These are phyloP conservation scores for Debaryomyces nepalensis DNA, from an alignment of 1,139 yeast genomes.

Conservation along the genomic window DNA sequence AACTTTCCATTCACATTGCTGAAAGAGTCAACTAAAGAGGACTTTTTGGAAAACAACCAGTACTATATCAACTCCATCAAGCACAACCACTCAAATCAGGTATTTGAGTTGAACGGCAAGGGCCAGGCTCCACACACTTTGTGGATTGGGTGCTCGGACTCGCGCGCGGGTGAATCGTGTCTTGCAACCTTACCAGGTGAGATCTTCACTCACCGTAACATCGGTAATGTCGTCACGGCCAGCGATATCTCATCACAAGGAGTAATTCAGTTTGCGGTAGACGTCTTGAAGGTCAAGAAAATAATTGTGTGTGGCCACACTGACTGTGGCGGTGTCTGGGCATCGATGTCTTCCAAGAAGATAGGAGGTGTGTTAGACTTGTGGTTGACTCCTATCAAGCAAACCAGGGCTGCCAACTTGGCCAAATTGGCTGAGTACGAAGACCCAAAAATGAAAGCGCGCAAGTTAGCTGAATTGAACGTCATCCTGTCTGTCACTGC, in stretches of 20 bases:
- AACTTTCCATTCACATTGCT: slow-evolving; percentile 60
- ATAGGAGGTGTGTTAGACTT: slow-evolving; percentile 77
- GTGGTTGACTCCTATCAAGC: slow-evolving; percentile 78
- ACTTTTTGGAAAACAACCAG: slow-evolving; percentile 69
- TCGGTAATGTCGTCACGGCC: slow-evolving; percentile 79
- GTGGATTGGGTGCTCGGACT: slow-evolving; percentile 96
- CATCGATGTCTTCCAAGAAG: slow-evolving; percentile 71
- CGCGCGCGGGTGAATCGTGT: slow-evolving; percentile 83
- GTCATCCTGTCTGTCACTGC: slow-evolving; percentile 64
- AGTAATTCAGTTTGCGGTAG: slow-evolving; percentile 88
- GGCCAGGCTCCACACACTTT: slow-evolving; percentile 94
- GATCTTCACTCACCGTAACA: slow-evolving; percentile 89
- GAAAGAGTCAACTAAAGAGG: slow-evolving; percentile 61
- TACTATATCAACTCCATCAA: slow-evolving; percentile 67
- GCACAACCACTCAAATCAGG: slow-evolving; percentile 58
- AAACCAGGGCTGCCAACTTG: slow-evolving; percentile 65
- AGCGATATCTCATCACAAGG: slow-evolving; percentile 81
- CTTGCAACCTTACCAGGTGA: slow-evolving; percentile 90
- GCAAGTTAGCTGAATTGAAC: slow-evolving; percentile 76
- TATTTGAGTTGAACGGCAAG: slow-evolving; percentile 71
- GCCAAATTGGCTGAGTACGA: slow-evolving; percentile 44
- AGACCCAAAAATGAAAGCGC: slow-evolving; percentile 63
- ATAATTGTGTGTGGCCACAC: slow-evolving; percentile 96
- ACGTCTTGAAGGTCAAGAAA: slow-evolving; percentile 80
- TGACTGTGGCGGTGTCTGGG: slow-evolving; percentile 96